Percentiles rank a stretch among this genome's conserved stretches.
phyloP scores from a whole-genome alignment of 176 grass and related monocot species.

The Oryza meridionalis region DNA sequence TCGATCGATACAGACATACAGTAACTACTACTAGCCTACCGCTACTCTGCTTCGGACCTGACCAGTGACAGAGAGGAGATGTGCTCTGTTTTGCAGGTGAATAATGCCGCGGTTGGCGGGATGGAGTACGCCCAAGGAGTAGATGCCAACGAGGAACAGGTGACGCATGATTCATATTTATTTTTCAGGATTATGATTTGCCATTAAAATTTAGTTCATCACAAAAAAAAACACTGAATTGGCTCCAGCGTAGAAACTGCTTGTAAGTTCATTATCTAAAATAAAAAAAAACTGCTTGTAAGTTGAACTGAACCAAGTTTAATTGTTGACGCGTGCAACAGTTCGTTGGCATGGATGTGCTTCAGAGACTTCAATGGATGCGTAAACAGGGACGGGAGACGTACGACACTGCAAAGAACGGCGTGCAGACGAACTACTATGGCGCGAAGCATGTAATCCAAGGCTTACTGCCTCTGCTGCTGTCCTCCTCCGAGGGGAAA shows the following conservation, averaged over 20 bases:
- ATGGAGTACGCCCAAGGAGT: not conserved
- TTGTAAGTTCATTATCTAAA: no score
- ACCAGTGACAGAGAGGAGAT: not conserved
- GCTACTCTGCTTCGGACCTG: no score
- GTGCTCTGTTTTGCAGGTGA: slow-evolving; percentile 34
- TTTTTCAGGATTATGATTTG: not conserved
- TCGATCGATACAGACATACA: no score
- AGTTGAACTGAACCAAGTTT: not conserved
- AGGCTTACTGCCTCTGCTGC: slow-evolving; percentile 60
- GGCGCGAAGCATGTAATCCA: slow-evolving; percentile 33
- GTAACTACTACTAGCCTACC: no score
- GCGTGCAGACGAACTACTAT: slow-evolving; percentile 58
- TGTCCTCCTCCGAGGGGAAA: slow-evolving; percentile 40
- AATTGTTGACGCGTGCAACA: slow-evolving; percentile 1
- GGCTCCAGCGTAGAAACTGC: not conserved
- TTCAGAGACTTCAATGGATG: slow-evolving; percentile 18
- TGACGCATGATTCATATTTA: not conserved
- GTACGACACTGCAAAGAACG: slow-evolving; percentile 28
- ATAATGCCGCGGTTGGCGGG: slow-evolving; percentile 43
- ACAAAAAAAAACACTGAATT: not conserved
- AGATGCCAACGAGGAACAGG: not conserved
- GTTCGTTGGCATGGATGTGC: slow-evolving; percentile 25
- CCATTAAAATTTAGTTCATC: not conserved
- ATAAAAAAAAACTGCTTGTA: not conserved
- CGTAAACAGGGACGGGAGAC: not conserved